Percentiles rank a stretch among this genome's conserved stretches.
These are phyloP conservation scores for Pestalotiopsis fici DNA, from an alignment of 2,329 filamentous ascomycete genomes.

Conservation along the genomic window DNA sequence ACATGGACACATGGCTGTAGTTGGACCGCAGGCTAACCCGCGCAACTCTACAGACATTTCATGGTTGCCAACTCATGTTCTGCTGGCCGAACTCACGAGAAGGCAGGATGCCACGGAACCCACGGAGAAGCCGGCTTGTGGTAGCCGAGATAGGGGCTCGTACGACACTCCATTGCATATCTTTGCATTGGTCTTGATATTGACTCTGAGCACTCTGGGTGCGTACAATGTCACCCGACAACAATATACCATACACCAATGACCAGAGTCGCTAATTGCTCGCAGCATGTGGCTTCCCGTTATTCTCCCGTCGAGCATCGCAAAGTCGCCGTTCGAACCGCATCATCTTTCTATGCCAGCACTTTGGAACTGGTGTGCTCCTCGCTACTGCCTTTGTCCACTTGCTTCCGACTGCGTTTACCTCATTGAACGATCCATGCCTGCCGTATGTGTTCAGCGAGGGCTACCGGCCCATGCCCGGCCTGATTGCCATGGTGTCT, in stretches of 20 bases:
- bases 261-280: background rate
- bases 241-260: background rate
- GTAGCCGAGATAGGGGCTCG: conserved; percentile 49
- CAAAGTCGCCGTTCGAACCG: conserved; percentile 58
- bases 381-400: conserved; percentile 86
- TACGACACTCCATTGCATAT: conserved; percentile 72
- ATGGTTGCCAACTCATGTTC: conserved; percentile 51
- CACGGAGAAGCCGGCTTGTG: conserved; percentile 50
- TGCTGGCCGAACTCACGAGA: conserved; percentile 53
- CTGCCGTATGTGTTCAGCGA: conserved; percentile 78
- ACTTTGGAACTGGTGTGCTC: conserved; percentile 83
- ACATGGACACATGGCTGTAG: background rate
- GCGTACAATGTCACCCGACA: conserved; percentile 25
- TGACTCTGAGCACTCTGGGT: conserved; percentile 61
- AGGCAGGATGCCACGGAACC: conserved; percentile 38
- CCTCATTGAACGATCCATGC: conserved; percentile 67
- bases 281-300: conserved; percentile 65
- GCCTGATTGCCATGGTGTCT: conserved; percentile 78
- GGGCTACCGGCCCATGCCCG: conserved; percentile 78
- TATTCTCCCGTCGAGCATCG: conserved; percentile 61
- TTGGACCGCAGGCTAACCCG: background rate
- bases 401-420: conserved; percentile 68
- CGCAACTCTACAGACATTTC: conserved; percentile 32
- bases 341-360: conserved; percentile 68
- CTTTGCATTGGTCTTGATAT: conserved; percentile 66